phyloP scores from a whole-genome alignment of 306 rosid species.

The Pueraria montana region DNA sequence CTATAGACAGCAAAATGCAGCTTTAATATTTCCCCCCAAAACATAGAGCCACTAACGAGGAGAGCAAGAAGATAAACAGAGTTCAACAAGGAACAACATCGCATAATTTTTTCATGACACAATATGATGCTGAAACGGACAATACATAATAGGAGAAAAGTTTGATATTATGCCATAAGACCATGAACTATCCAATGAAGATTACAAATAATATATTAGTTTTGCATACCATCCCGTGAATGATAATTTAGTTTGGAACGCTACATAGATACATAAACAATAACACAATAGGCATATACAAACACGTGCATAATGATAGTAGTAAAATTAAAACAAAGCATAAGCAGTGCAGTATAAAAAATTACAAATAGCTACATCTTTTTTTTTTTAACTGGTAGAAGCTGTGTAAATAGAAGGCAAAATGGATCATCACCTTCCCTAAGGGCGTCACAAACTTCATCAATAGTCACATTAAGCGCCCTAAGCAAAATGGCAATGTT shows the following conservation, averaged over 20 bases:
- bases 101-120: background rate
- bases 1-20: conserved; percentile 53
- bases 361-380: background rate
- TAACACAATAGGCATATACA: background rate
- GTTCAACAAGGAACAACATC: conserved; percentile 19
- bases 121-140: background rate
- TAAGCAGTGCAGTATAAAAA: background rate
- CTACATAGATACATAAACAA: background rate
- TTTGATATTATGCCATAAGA: background rate
- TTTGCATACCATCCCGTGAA: background rate
- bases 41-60: background rate
- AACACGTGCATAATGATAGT: background rate
- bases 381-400: too few species aligned
- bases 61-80: conserved; percentile 8
- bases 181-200: background rate
- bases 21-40: conserved; percentile 5
- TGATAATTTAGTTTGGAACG: background rate
- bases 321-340: conserved; percentile 1
- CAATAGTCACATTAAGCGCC: conserved; percentile 85
- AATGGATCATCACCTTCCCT: conserved; percentile 66
- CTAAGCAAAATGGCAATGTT: conserved; percentile 89
- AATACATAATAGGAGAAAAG: background rate
- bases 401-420: background rate
- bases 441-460: conserved; percentile 91
- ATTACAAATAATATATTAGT: background rate